Conservation (phyloP, 1,284 basidiomycete genomes). For the Malassezia obtusa region DNA sequence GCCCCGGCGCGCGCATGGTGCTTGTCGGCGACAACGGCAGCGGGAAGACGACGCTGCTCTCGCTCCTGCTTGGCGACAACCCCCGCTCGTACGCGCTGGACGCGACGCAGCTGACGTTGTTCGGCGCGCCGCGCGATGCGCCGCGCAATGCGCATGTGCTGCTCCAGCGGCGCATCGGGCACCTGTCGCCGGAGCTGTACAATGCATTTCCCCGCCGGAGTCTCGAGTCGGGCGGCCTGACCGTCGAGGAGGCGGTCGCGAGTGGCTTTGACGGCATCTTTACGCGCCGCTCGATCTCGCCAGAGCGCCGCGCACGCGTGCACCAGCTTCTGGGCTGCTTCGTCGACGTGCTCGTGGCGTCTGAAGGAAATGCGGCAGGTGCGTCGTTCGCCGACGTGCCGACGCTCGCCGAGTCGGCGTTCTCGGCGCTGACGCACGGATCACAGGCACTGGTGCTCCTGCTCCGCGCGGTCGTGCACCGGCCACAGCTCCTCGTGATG, state of each 20-base stretch:
- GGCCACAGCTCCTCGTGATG: conserved; percentile 33
- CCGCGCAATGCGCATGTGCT: conserved; percentile 31
- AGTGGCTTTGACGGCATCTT: conserved; percentile 42
- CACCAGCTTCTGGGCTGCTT: conserved; percentile 20
- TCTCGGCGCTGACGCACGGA: conserved; percentile 26
- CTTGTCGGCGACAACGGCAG: conserved; percentile 53
- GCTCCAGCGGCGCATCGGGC: conserved; percentile 51
- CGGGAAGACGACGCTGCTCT: conserved; percentile 89
- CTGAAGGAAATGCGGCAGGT: not conserved
- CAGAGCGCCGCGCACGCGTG: conserved; percentile 18
- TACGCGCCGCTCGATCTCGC: conserved; percentile 14
- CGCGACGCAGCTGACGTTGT: conserved; percentile 26
- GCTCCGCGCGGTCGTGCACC: conserved; percentile 32
- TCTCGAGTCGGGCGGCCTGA: conserved; percentile 28
- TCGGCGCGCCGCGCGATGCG: conserved; percentile 28
- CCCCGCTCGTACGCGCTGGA: conserved; percentile 70
- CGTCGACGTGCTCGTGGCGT: conserved; percentile 21
- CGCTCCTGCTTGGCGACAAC: conserved; percentile 83
- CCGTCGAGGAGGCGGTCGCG: conserved; percentile 31
- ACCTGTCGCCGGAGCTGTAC: conserved; percentile 78
- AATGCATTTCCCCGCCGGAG: conserved; percentile 65
- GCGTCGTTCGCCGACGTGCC: not conserved
- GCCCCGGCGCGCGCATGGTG: conserved; percentile 23
- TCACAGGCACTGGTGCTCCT: conserved; percentile 40
- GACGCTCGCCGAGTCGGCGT: conserved; percentile 15